These are phyloP conservation scores for Bifiguratus adelaidae DNA, from an alignment of 192 early-diverging fungal genomes.

Conservation along the genomic window DNA sequence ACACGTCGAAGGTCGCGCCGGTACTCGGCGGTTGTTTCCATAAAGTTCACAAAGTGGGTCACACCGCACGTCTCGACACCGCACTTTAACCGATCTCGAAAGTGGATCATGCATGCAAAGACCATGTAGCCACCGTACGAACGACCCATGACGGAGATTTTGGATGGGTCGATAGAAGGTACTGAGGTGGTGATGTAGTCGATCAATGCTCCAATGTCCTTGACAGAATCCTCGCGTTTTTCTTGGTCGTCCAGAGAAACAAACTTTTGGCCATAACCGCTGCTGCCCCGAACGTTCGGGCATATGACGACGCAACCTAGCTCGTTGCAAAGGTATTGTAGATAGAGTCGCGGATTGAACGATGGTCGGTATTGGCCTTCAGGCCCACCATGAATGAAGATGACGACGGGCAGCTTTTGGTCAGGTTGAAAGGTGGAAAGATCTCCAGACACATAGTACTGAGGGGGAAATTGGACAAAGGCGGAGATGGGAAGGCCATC, in stretches of 20 bases:
- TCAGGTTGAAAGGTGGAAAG: neutral
- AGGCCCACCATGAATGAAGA: slow-evolving; percentile 4
- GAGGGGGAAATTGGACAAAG: neutral
- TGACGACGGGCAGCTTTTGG: slow-evolving; percentile 1
- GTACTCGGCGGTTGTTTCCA: slow-evolving; percentile 1
- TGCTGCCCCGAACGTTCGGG: neutral
- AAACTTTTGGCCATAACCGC: neutral
- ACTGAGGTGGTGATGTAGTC: neutral
- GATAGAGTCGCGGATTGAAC: slow-evolving; percentile 3
- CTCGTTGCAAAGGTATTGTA: neutral
- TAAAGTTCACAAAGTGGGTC: neutral
- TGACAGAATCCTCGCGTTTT: slow-evolving; percentile 2
- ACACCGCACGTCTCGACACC: slow-evolving; percentile 4
- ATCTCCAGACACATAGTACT: neutral
- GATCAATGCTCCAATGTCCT: neutral
- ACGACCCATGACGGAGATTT: slow-evolving; percentile 1
- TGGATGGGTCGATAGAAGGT: neutral
- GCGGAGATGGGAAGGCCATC: slow-evolving; percentile 1
- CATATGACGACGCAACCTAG: neutral
- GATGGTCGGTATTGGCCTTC: neutral
- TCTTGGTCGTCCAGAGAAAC: neutral
- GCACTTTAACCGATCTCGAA: neutral
- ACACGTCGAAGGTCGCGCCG: neutral
- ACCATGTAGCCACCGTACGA: slow-evolving; percentile 6
- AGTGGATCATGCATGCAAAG: slow-evolving; percentile 1